Evolutionary conservation across 1,284 basidiomycete species (phyloP), one percentile per base, ranked within the genome.

Genomic region (Cryptococcus sp.): DNA sequence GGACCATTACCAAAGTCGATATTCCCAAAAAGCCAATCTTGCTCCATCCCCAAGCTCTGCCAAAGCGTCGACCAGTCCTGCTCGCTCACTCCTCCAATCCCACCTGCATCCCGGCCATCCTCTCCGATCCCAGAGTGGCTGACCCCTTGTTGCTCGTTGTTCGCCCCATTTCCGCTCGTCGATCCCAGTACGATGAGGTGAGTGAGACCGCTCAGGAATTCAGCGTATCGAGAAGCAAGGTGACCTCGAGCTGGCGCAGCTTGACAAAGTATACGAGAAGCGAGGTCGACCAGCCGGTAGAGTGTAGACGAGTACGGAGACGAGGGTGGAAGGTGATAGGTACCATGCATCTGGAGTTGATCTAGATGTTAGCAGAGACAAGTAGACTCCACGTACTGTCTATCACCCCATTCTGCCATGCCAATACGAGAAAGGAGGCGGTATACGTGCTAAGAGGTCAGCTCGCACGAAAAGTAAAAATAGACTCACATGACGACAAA

Each of bases 401-500:
- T 5, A 58, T 55, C 6, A 41, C 45, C 2, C 45, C 43, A 24
- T 45, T 43, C 37, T 48, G 53, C 56, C 56, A 58, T n/a, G 48
- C 53, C 6, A 50, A 33, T 7, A 55, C 50, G 5, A 58, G 46
- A 42, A 58, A 58, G 19, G 39, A 51, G 14, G 56, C 56, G 9
- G 56, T 47, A 37, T 58, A 58, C 0, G 56, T 45, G 24, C 53
- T 55, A 16, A 1, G 24, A 21, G 52, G 49, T 50, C 44, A 7
- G 2, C 2, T 21, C 36, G 9, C 25, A 24, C 14, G 28, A 31
- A 7, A 7, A 7, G 28, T 31, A 31, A 14, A 14, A 31, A 31
- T 4, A 3, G 23, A 50, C 54, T 39, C 26, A 57, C 50, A 58
- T 53, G 37, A 58, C 57, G 16, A 58, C 50, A 44, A 48, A 56